Conservation (phyloP, 495 filamentous ascomycete species). For the Aspergillus hancockii region DNA sequence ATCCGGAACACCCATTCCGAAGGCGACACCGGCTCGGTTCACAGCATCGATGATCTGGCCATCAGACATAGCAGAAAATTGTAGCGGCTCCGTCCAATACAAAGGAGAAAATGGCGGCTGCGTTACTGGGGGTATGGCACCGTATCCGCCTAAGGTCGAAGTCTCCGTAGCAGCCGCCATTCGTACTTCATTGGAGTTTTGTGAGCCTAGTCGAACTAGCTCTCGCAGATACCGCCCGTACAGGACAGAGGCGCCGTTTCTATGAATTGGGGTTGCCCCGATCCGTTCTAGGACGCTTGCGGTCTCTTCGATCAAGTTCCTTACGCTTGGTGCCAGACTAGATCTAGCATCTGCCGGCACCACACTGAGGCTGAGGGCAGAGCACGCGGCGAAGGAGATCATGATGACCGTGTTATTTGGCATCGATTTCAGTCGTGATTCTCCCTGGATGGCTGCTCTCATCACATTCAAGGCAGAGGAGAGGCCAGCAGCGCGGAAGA, state of each 20-base stretch:
- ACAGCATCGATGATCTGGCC: slow-evolving; percentile 64
- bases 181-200: slow-evolving; percentile 10
- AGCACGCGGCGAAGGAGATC: slow-evolving; percentile 75
- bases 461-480: slow-evolving; percentile 74
- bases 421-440: slow-evolving; percentile 69
- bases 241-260: slow-evolving; percentile 61
- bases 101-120: slow-evolving; percentile 25
- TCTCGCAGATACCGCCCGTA: slow-evolving; percentile 64
- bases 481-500: slow-evolving; percentile 68
- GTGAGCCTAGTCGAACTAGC: slow-evolving; percentile 46
- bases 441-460: slow-evolving; percentile 70
- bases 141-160: slow-evolving; percentile 19
- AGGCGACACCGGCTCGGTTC: slow-evolving; percentile 56
- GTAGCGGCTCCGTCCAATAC: slow-evolving; percentile 55
- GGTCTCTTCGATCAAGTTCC: slow-evolving; percentile 67
- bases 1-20: slow-evolving; percentile 54
- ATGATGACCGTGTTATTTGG: slow-evolving; percentile 77
- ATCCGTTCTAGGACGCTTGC: slow-evolving; percentile 69
- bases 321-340: slow-evolving; percentile 65
- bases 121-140: slow-evolving; percentile 13
- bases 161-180: slow-evolving; percentile 16
- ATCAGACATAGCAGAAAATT: slow-evolving; percentile 69
- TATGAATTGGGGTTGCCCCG: slow-evolving; percentile 61
- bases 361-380: slow-evolving; percentile 63
- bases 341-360: slow-evolving; percentile 54